These are phyloP conservation scores for Gossypium gossypioides DNA, from an alignment of 441 rosid species.

Conservation along the genomic window DNA sequence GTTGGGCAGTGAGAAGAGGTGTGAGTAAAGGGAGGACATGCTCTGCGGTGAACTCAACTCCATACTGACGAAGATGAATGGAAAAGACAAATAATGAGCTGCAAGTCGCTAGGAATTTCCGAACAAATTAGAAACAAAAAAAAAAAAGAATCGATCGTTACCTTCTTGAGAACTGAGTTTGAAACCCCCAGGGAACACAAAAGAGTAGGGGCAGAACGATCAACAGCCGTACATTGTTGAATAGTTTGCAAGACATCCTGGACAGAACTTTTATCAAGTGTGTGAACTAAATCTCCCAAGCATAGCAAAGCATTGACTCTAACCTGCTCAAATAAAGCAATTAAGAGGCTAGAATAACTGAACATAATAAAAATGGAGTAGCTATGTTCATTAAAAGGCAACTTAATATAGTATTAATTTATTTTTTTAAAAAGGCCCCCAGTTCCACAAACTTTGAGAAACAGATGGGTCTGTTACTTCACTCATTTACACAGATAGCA, in stretches of 20 bases:
- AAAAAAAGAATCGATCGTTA: conserved; percentile 13
- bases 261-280: conserved; percentile 65
- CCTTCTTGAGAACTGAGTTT: conserved; percentile 84
- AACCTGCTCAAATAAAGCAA: conserved; percentile 43
- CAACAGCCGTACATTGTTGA: conserved; percentile 89
- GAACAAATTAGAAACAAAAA: not conserved
- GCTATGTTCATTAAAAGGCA: not conserved
- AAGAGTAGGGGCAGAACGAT: conserved; percentile 83
- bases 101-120: conserved; percentile 7
- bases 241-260: conserved; percentile 68
- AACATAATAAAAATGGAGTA: not conserved
- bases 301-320: conserved; percentile 86
- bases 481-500: too few relatives aligned
- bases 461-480: too few relatives aligned
- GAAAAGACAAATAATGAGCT: conserved; percentile 9
- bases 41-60: conserved; percentile 68
- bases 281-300: conserved; percentile 63
- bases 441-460: too few relatives aligned
- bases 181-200: conserved; percentile 91
- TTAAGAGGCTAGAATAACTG: conserved; percentile 4
- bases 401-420: not conserved
- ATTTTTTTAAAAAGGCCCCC: too few relatives aligned
- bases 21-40: conserved; percentile 67
- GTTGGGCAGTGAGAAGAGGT: conserved; percentile 84
- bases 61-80: conserved; percentile 40